Conservation (phyloP, 2,329 filamentous ascomycete genomes). For the Botryotinia calthae region DNA sequence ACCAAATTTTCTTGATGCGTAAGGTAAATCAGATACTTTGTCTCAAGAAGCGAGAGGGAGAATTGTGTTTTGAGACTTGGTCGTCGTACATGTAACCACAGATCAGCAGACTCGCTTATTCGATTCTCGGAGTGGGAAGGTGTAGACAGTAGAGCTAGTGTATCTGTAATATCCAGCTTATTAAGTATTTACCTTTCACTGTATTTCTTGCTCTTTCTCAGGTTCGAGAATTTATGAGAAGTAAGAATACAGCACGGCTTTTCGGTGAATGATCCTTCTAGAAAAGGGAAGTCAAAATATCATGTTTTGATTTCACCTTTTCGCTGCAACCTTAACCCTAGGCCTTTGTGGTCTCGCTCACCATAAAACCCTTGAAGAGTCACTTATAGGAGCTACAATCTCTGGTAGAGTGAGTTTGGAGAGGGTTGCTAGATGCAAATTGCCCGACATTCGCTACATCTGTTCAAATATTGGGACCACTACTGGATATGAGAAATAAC, state of each 20-base stretch:
- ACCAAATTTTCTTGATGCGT: rapidly evolving
- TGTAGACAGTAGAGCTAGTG: neutral
- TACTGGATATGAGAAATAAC: neutral
- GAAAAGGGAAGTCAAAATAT: no score
- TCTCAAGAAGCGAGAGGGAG: neutral
- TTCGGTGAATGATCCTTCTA: neutral
- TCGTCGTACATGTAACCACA: no score
- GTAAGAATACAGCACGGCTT: no score
- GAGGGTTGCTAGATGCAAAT: neutral
- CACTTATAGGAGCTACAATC: slow-evolving; percentile 68
- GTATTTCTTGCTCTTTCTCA: neutral
- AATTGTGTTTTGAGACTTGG: neutral
- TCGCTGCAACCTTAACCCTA: slow-evolving; percentile 76
- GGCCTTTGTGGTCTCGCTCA: slow-evolving; percentile 72
- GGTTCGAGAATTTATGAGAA: neutral
- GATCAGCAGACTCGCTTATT: neutral
- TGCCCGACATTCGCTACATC: neutral
- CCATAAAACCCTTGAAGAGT: slow-evolving; percentile 73
- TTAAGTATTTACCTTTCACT: rapidly evolving
- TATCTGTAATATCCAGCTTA: neutral
- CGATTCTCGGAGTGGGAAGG: neutral
- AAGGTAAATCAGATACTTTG: neutral
- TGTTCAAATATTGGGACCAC: neutral
- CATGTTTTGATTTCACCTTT: slow-evolving; percentile 72
- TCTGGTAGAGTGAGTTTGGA: slow-evolving; percentile 59